Evolutionary conservation across 2,329 filamentous ascomycete species (phyloP), one percentile per base, ranked within the genome.

Genomic region (Metarhizium anisopliae): DNA sequence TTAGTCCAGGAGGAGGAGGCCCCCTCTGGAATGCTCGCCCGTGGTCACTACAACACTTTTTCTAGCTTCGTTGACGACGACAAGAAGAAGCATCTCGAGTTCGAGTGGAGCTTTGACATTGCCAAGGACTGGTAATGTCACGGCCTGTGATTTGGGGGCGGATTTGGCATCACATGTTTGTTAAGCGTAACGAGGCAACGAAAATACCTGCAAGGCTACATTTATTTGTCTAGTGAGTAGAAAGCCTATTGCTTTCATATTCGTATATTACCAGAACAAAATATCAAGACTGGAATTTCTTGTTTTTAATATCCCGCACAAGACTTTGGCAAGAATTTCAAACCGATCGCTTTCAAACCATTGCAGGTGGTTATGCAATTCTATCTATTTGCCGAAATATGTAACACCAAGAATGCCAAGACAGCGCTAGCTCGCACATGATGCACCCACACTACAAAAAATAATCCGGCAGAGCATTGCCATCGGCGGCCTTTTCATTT

Each of bases 51-150:
- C 81, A 87, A 88, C 59, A 92, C 92, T 60, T 74, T 85, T 59
- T 96, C 91, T 62, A 90, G 84, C 73, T 99, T 99, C 71, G 82
- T 96, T 59, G 94, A 99, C 70, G 94, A 99, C 67, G 94, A 99
- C 76, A 87, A 94, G 72, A 85, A 90, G 74, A 86, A 82, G 61
- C 92, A 99, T 74, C 79, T 99, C 60, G 80, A 87, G 70, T 99
- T 99, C 72, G 88, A 95, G 67, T 99, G 94, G 94, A 85, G 86
- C 59, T 97, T 99, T 67, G 89, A 96, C 68, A 96, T 99, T 71
- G 82, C 87, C 75, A 99, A 97, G 82, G 90, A 96, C 70, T 97
- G 94, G 94, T 89, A 85, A 59, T 4, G 16, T 14, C 43, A 29
- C 49, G 45, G 42, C 42, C 32, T 35, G 6, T 18, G 49, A 30